Conservation (phyloP, 1,284 basidiomycete species). For the Agaricales sp. region DNA sequence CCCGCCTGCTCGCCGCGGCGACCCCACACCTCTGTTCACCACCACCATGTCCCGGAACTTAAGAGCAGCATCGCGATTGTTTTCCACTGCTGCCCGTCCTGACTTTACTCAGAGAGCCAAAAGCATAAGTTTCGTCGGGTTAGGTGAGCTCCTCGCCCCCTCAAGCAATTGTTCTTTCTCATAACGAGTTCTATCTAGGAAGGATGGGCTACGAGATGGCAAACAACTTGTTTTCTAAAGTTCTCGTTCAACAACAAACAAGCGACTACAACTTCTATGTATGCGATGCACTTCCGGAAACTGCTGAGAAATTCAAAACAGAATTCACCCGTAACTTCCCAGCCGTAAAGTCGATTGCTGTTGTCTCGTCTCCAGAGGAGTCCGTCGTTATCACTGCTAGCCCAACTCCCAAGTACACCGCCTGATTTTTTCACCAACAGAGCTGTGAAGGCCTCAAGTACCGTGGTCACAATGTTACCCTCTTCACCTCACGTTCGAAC, state of each 20-base stretch:
- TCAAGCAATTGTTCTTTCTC: not conserved
- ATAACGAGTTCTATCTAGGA: slow-evolving; percentile 22
- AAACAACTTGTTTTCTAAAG: slow-evolving; percentile 69
- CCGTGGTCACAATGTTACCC: slow-evolving; percentile 79
- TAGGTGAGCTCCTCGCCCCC: slow-evolving; percentile 16
- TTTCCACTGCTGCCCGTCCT: slow-evolving; percentile 11
- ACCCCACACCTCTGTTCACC: not conserved
- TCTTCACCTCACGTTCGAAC: slow-evolving; percentile 73
- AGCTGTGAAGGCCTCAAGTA: slow-evolving; percentile 50
- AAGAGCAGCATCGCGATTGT: slow-evolving; percentile 16
- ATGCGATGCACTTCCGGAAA: slow-evolving; percentile 65
- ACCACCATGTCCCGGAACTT: slow-evolving; percentile 1
- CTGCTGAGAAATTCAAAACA: slow-evolving; percentile 43
- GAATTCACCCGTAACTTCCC: slow-evolving; percentile 49
- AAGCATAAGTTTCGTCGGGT: slow-evolving; percentile 67
- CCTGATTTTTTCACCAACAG: slow-evolving; percentile 23
- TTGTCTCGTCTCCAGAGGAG: slow-evolving; percentile 59
- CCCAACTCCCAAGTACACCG: not conserved
- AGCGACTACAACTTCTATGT: slow-evolving; percentile 53
- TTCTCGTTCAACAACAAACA: slow-evolving; percentile 12
- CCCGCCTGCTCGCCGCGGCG: too few relatives aligned
- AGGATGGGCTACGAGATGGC: slow-evolving; percentile 83
- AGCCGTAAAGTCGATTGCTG: slow-evolving; percentile 35
- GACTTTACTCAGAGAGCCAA: slow-evolving; percentile 26
- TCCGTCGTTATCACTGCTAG: slow-evolving; percentile 26